Evolutionary conservation across 2,329 filamentous ascomycete genomes (phyloP).

Genomic region (Fusarium sp.): DNA sequence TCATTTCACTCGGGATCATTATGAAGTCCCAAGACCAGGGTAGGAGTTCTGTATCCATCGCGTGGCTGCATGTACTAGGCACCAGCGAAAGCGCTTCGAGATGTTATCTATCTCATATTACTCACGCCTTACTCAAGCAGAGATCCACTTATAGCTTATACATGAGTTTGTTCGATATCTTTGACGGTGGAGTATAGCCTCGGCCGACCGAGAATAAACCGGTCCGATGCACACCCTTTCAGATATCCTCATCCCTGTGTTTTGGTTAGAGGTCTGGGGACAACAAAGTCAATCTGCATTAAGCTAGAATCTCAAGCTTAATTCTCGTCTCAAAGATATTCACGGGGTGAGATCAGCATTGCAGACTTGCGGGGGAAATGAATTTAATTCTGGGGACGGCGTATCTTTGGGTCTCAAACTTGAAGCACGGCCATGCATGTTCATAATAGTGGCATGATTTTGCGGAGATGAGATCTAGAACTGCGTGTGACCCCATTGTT

Average conservation of each 20-base stretch:
- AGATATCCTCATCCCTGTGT: too few relatives aligned
- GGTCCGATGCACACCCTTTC: slow-evolving; percentile 37
- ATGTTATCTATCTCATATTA: slow-evolving; percentile 23
- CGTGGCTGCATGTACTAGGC: not conserved
- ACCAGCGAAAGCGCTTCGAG: slow-evolving; percentile 19
- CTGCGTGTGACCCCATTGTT: slow-evolving; percentile 24
- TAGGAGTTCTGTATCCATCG: not conserved
- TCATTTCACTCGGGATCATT: not conserved
- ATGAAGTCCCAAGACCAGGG: not conserved
- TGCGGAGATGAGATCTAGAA: slow-evolving; percentile 30
- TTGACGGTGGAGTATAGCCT: slow-evolving; percentile 21
- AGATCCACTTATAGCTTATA: not conserved
- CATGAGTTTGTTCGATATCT: slow-evolving; percentile 3
- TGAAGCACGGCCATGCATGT: too few relatives aligned
- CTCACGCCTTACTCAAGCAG: too few relatives aligned
- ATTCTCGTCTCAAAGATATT: not conserved
- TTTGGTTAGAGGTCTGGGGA: too few relatives aligned
- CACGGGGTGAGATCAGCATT: slow-evolving; percentile 17
- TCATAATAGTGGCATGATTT: slow-evolving; percentile 12
- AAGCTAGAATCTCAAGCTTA: slow-evolving; percentile 23
- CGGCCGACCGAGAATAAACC: slow-evolving; percentile 41
- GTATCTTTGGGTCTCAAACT: too few relatives aligned
- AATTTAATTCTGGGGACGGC: not conserved
- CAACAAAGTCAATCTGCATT: not conserved
- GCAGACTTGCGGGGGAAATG: slow-evolving; percentile 26